Percentiles rank a stretch among this genome's conserved stretches.
phyloP scores from a whole-genome alignment of 2,329 filamentous ascomycete species.

The Arthrobotrys sinensis region DNA sequence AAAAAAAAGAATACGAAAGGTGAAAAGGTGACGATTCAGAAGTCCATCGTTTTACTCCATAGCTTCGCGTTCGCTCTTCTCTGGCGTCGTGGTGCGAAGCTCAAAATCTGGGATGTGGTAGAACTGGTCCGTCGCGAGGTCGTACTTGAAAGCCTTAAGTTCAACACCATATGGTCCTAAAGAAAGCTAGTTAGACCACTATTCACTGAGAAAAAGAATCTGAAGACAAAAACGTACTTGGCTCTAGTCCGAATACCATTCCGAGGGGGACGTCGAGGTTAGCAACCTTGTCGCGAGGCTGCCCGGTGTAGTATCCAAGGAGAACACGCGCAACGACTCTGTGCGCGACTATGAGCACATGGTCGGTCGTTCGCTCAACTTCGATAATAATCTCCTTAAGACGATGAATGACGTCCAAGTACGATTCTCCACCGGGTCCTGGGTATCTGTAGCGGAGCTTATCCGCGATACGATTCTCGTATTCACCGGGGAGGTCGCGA shows the following conservation, averaged over 20 bases:
- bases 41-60: slow-evolving; percentile 29
- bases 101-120: slow-evolving; percentile 82
- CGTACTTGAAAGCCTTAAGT: slow-evolving; percentile 95
- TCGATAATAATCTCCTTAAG: slow-evolving; percentile 96
- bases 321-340: slow-evolving; percentile 92
- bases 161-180: slow-evolving; percentile 94
- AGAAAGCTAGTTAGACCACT: slow-evolving; percentile 39
- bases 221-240: slow-evolving; percentile 68
- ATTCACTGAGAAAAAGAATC: slow-evolving; percentile 6
- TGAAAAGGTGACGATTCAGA: not conserved
- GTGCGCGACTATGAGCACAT: slow-evolving; percentile 92
- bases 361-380: slow-evolving; percentile 96
- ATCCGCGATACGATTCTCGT: slow-evolving; percentile 81
- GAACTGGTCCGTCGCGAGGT: slow-evolving; percentile 83
- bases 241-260: slow-evolving; percentile 94
- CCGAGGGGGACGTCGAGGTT: slow-evolving; percentile 94
- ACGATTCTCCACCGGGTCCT: slow-evolving; percentile 94
- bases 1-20: slow-evolving; percentile 1
- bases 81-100: slow-evolving; percentile 45
- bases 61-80: slow-evolving; percentile 53
- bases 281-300: slow-evolving; percentile 90
- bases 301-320: slow-evolving; percentile 95
- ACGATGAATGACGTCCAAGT: slow-evolving; percentile 96
- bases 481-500: slow-evolving; percentile 84
- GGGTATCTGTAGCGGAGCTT: slow-evolving; percentile 98